These are phyloP conservation scores for Aspergillus sp. DNA, from an alignment of 2,329 filamentous ascomycete genomes.

Conservation along the genomic window DNA sequence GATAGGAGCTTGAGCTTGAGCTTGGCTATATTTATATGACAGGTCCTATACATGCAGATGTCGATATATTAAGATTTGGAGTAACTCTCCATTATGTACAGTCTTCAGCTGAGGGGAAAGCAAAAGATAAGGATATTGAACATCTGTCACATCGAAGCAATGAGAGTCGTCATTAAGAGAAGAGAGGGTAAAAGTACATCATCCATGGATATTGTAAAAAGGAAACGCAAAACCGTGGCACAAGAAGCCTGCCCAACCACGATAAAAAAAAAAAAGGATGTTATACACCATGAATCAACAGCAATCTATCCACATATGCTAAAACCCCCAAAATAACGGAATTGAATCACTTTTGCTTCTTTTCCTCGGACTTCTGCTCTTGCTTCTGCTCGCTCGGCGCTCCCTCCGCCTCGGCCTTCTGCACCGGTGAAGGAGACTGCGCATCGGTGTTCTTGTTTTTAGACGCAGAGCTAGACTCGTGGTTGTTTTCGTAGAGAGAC, in stretches of 20 bases:
- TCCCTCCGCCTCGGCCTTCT: constrained; percentile 5
- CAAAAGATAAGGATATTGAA: not conserved
- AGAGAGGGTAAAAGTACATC: constrained; percentile 5
- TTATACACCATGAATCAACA: not conserved
- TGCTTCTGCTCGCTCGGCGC: constrained; percentile 1
- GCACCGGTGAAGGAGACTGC: not conserved
- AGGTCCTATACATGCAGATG: too few relatives aligned
- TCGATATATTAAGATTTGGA: too few relatives aligned
- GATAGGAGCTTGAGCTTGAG: too few relatives aligned
- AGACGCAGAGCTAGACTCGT: not conserved
- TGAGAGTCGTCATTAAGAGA: not conserved
- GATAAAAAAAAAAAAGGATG: not conserved
- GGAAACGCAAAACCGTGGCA: not conserved
- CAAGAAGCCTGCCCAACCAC: constrained; percentile 8
- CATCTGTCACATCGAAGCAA: not conserved
- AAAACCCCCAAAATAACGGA: not conserved
- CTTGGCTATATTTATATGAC: too few relatives aligned
- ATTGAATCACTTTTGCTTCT: constrained; percentile 2
- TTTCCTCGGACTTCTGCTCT: constrained; percentile 8
- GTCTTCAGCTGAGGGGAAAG: too few relatives aligned
- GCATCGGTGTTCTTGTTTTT: not conserved
- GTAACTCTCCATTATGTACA: too few relatives aligned
- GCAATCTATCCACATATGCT: not conserved
- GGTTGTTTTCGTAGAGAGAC: constrained; percentile 29
- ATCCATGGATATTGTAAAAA: not conserved